Conservation (phyloP, 805 yeast genomes). For the Saccharomyces cerevisiae region DNA sequence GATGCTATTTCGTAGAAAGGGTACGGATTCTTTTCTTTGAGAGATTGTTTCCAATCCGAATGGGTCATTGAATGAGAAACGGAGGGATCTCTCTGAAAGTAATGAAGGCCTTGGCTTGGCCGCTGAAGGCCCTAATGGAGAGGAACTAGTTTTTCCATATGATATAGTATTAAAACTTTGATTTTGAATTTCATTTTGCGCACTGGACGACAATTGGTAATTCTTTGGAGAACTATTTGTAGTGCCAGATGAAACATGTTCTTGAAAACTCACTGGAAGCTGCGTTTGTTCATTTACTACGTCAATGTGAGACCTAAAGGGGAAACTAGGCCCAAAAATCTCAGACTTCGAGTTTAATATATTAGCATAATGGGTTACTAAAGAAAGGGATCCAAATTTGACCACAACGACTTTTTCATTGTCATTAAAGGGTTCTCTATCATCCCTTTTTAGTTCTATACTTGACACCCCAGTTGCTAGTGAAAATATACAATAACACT, state of each 20-base stretch:
- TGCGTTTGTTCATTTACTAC: constrained; percentile 26
- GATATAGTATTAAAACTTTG: background rate
- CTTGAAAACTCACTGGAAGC: constrained; percentile 1
- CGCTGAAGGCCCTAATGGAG: background rate
- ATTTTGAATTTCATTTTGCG: background rate
- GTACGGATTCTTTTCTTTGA: background rate
- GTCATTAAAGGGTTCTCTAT: constrained; percentile 11
- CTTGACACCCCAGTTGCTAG: constrained; percentile 52
- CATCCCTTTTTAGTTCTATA: constrained; percentile 37
- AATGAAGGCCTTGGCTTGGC: background rate
- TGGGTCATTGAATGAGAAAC: constrained; percentile 56
- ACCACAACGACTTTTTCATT: constrained; percentile 33
- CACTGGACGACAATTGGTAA: constrained; percentile 1
- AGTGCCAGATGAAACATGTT: background rate
- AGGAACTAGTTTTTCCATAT: background rate
- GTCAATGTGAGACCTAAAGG: constrained; percentile 33
- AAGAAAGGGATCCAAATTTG: constrained; percentile 34
- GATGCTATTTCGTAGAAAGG: background rate
- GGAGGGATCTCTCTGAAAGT: constrained; percentile 31
- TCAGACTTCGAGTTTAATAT: constrained; percentile 32
- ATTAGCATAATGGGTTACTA: constrained; percentile 36
- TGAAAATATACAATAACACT: constrained; percentile 56
- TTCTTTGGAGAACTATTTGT: background rate
- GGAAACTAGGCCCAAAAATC: constrained; percentile 40
- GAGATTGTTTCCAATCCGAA: constrained; percentile 23